Percentiles rank a stretch among this genome's conserved stretches.
Conservation (phyloP, 192 early-diverging fungal species). For the Pilobolus umbonatus region DNA sequence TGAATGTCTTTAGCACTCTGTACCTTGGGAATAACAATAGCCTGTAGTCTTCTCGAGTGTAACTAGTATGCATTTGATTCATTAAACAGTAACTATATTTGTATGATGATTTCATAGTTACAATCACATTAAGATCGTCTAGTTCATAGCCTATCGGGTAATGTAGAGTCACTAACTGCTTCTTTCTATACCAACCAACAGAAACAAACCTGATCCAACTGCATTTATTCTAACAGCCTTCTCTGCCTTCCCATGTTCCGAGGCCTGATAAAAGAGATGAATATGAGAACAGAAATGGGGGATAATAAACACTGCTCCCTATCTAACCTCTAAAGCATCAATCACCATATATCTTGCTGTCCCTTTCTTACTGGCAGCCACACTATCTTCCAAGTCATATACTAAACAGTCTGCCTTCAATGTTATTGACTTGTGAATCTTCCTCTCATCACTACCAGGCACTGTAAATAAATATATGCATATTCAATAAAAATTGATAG, state of each 20-base stretch:
- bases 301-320: slow-evolving; percentile 1
- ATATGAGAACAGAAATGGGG: slow-evolving; percentile 15
- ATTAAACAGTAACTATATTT: neutral
- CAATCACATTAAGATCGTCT: slow-evolving; percentile 76
- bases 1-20: slow-evolving; percentile 71
- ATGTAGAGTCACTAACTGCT: too few relatives aligned
- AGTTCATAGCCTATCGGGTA: slow-evolving; percentile 54
- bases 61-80: slow-evolving; percentile 52
- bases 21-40: slow-evolving; percentile 88
- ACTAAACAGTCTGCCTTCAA: slow-evolving; percentile 76
- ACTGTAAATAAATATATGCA: slow-evolving; percentile 35
- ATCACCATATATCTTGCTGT: slow-evolving; percentile 69
- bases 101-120: slow-evolving; percentile 31
- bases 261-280: slow-evolving; percentile 32
- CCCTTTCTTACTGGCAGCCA: slow-evolving; percentile 76
- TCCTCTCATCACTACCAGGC: slow-evolving; percentile 85
- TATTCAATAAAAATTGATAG: neutral
- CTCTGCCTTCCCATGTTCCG: slow-evolving; percentile 64
- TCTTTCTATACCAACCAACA: too few relatives aligned
- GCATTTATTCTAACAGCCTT: slow-evolving; percentile 89
- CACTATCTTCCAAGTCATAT: slow-evolving; percentile 93
- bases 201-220: slow-evolving; percentile 59
- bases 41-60: slow-evolving; percentile 56
- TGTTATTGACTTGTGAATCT: slow-evolving; percentile 71
- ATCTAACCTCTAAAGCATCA: slow-evolving; percentile 54